Conservation (phyloP, 2,329 filamentous ascomycete species). For the Neonectria ditissima region DNA sequence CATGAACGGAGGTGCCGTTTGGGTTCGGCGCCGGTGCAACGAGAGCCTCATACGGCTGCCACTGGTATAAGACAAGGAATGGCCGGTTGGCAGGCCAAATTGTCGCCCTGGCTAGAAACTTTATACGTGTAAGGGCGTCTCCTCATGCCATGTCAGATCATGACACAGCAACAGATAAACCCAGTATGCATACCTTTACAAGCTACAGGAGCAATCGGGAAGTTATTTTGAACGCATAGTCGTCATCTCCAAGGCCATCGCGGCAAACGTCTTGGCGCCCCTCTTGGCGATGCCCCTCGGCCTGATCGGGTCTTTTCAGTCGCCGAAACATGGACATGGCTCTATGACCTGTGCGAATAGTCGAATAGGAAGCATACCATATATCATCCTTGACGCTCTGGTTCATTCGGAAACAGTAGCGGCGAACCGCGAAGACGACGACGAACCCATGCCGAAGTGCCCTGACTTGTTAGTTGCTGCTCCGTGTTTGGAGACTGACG, state of each 20-base stretch:
- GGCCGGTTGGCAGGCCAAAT: neutral
- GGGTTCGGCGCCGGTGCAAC: neutral
- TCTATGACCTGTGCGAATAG: neutral
- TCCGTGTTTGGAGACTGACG: constrained; percentile 9
- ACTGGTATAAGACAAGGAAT: constrained; percentile 2
- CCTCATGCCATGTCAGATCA: neutral
- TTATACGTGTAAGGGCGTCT: neutral
- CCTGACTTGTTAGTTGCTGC: neutral
- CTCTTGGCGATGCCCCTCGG: neutral
- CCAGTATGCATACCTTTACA: neutral
- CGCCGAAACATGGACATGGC: constrained; percentile 9
- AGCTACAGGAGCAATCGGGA: neutral
- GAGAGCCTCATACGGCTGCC: neutral
- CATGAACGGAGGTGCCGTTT: constrained; percentile 6
- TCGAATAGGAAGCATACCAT: constrained; percentile 4
- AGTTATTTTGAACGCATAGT: neutral
- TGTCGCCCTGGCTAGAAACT: neutral
- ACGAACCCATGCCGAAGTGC: neutral
- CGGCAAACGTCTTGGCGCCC: neutral
- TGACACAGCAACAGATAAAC: neutral
- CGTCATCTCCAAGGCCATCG: constrained; percentile 1
- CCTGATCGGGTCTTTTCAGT: constrained; percentile 5
- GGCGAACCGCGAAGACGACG: constrained; percentile 1
- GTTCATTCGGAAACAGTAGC: neutral
- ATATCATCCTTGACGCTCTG: constrained; percentile 6